A percentile compares a stretch with the other conserved stretches of the same genome.
Evolutionary conservation across 2,329 filamentous ascomycete genomes (phyloP).

Genomic region (Didymella arachidicola): DNA sequence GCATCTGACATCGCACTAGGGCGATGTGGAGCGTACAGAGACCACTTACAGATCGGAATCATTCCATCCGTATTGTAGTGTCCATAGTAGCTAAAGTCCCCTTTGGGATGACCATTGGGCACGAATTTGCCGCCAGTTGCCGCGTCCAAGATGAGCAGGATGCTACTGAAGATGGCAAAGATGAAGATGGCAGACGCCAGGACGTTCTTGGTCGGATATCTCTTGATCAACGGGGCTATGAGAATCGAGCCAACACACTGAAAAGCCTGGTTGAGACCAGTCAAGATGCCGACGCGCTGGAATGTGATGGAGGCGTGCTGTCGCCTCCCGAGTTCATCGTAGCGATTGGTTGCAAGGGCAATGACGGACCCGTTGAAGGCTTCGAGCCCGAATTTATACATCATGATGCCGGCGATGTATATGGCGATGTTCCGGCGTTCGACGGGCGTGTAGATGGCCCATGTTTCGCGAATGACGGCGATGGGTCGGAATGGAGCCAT

Average conservation of each 20-base stretch:
- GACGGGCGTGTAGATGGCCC: slow-evolving; percentile 46
- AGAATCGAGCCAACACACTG: slow-evolving; percentile 61
- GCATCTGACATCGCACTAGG: background rate
- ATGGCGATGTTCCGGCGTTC: slow-evolving; percentile 53
- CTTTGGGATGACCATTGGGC: slow-evolving; percentile 45
- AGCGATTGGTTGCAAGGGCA: slow-evolving; percentile 59
- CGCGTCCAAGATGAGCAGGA: slow-evolving; percentile 59
- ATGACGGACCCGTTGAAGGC: slow-evolving; percentile 61
- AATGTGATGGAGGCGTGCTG: slow-evolving; percentile 53
- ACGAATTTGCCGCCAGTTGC: slow-evolving; percentile 57
- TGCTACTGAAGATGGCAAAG: slow-evolving; percentile 58
- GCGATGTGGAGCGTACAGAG: background rate
- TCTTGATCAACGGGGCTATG: slow-evolving; percentile 60
- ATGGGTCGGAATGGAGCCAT: slow-evolving; percentile 32
- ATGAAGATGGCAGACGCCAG: slow-evolving; percentile 55
- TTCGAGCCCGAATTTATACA: slow-evolving; percentile 62
- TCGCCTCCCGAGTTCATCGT: slow-evolving; percentile 55
- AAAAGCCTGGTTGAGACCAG: slow-evolving; percentile 60
- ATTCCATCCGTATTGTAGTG: slow-evolving; percentile 59
- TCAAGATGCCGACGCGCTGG: slow-evolving; percentile 57
- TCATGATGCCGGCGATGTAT: slow-evolving; percentile 61
- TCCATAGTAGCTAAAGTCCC: slow-evolving; percentile 57
- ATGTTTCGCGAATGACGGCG: slow-evolving; percentile 40
- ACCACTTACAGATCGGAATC: slow-evolving; percentile 56
- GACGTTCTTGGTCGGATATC: slow-evolving; percentile 58